Evolutionary conservation across 345 rosid genomes (phyloP).

Genomic region (Schrenkiella parvula): DNA sequence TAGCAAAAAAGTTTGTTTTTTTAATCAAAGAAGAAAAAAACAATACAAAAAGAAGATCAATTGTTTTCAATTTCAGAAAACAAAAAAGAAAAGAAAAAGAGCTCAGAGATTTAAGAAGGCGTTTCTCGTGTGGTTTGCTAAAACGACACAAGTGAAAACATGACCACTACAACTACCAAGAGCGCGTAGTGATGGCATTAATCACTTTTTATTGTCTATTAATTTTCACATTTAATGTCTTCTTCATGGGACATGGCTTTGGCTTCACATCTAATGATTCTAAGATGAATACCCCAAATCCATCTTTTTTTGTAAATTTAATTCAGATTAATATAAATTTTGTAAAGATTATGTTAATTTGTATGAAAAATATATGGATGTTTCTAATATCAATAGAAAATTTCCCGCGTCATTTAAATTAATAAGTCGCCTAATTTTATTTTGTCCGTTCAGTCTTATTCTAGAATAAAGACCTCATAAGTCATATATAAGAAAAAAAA

Average conservation of each 20-base stretch:
- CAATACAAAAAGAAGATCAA: not conserved
- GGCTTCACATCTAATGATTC: not conserved
- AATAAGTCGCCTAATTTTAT: too few relatives aligned
- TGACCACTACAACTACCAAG: conserved; percentile 2
- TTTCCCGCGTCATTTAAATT: too few relatives aligned
- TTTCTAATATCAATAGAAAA: not conserved
- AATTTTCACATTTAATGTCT: conserved; percentile 20
- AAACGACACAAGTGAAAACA: conserved; percentile 2
- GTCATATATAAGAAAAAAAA: too few relatives aligned
- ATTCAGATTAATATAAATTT: not conserved
- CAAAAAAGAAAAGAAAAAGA: not conserved
- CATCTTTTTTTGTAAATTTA: not conserved
- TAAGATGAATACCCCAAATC: not conserved
- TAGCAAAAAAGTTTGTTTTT: not conserved
- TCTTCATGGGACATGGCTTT: not conserved
- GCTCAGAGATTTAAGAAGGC: conserved; percentile 9
- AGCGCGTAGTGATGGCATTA: conserved; percentile 8
- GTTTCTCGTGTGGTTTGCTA: not conserved
- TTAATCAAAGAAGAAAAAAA: not conserved
- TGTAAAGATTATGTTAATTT: not conserved
- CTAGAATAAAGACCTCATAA: too few relatives aligned
- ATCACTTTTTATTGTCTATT: conserved; percentile 13
- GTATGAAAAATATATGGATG: not conserved
- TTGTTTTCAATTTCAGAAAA: not conserved
- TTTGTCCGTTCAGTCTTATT: too few relatives aligned